These are phyloP conservation scores for Cyclostephanos tholiformis DNA, from an alignment of 108 stramenopile genomes.

Conservation along the genomic window DNA sequence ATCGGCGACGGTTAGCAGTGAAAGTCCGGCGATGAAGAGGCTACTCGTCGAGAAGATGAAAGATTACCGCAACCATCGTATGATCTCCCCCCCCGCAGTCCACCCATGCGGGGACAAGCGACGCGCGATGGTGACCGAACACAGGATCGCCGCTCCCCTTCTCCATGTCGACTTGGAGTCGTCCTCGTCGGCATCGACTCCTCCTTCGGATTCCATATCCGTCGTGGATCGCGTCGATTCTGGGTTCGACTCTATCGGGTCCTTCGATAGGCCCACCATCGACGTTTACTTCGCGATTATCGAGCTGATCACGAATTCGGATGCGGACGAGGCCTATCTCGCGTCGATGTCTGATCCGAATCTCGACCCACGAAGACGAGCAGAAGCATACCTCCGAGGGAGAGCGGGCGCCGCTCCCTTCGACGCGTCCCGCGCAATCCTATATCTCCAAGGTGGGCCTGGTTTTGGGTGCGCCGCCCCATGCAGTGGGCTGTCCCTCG, in stretches of 20 bases:
- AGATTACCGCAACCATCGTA: constrained; percentile 76
- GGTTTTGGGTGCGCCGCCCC: constrained; percentile 90
- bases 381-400: constrained; percentile 23
- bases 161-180: constrained; percentile 39
- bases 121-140: constrained; percentile 78
- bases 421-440: constrained; percentile 53
- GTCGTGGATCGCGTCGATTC: constrained; percentile 24
- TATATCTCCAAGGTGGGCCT: constrained; percentile 91
- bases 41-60: constrained; percentile 67
- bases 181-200: constrained; percentile 1
- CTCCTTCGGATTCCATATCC: constrained; percentile 2
- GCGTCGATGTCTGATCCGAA: constrained; percentile 16
- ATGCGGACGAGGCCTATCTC: constrained; percentile 35
- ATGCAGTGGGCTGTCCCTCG: constrained; percentile 44
- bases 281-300: constrained; percentile 80
- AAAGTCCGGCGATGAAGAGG: constrained; percentile 28
- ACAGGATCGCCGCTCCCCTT: constrained; percentile 70
- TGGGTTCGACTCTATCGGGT: constrained; percentile 22
- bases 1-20: no score
- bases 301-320: constrained; percentile 53
- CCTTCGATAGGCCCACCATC: constrained; percentile 45
- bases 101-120: constrained; percentile 64
- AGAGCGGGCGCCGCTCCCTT: constrained; percentile 6
- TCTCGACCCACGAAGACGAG: constrained; percentile 30
- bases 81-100: constrained; percentile 67